Conservation (phyloP, 2,329 filamentous ascomycete species). For the Botryotinia convoluta region DNA sequence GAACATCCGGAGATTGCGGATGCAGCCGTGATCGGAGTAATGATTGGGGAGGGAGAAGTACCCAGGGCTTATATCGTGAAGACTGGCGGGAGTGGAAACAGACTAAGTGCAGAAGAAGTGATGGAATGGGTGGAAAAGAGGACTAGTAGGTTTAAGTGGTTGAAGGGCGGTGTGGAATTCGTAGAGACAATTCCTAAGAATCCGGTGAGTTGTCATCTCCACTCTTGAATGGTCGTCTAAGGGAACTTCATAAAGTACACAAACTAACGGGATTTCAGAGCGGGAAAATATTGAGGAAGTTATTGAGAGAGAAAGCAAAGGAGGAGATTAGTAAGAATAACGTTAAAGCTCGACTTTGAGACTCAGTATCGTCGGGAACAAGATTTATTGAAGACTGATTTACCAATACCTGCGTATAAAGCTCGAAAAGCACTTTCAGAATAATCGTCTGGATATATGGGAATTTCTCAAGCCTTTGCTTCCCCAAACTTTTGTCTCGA, state of each 20-base stretch:
- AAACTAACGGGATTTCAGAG: conserved; percentile 20
- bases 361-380: not conserved
- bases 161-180: conserved; percentile 67
- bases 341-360: not conserved
- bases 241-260: not conserved
- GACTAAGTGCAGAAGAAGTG: conserved; percentile 45
- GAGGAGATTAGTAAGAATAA: conserved; percentile 14
- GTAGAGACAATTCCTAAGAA: conserved; percentile 69
- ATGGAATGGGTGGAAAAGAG: conserved; percentile 55
- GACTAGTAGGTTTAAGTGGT: conserved; percentile 62
- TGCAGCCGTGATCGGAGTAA: conserved; percentile 48
- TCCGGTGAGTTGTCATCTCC: conserved; percentile 39
- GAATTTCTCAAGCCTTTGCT: not conserved
- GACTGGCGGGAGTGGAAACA: conserved; percentile 35
- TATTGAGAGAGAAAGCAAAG: conserved; percentile 44
- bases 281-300: conserved; percentile 51
- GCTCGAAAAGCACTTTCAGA: not conserved
- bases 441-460: not conserved
- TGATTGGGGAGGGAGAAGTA: conserved; percentile 44
- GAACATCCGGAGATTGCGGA: conserved; percentile 43
- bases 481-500: not conserved
- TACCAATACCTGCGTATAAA: accelerated
- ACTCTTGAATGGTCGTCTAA: not conserved
- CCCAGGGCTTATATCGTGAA: conserved; percentile 59
- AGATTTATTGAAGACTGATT: not conserved